These are phyloP conservation scores for Ajuga reptans DNA, from an alignment of 305 asterid species.

Conservation along the genomic window DNA sequence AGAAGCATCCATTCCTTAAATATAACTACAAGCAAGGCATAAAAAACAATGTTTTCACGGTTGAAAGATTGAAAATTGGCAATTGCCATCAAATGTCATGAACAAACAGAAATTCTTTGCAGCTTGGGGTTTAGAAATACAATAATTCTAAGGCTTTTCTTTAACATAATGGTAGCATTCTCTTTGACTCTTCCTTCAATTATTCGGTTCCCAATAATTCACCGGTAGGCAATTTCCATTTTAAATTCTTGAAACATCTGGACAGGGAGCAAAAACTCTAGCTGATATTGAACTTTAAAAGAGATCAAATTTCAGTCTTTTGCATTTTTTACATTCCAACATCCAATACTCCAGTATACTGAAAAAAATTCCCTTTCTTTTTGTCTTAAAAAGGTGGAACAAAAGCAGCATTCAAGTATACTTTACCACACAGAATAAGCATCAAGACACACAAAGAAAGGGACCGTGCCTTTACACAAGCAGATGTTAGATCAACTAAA, in stretches of 20 bases:
- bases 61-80: background rate
- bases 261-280: too few species aligned
- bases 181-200: background rate
- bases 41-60: background rate
- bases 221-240: background rate
- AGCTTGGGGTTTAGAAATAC: background rate
- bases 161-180: too few species aligned
- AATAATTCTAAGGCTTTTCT: background rate
- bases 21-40: conserved; percentile 11
- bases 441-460: background rate
- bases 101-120: background rate
- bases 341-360: background rate
- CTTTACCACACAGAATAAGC: background rate
- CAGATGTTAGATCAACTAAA: background rate
- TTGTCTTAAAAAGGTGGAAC: background rate
- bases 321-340: background rate
- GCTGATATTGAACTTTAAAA: background rate
- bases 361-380: background rate
- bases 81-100: background rate
- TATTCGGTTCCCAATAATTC: background rate
- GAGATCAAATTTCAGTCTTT: background rate
- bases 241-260: background rate
- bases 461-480: background rate
- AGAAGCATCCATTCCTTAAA: conserved; percentile 44
- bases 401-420: conserved; percentile 11